Conservation (phyloP, 176 grass and related monocot genomes). For the Ensete ventricosum region DNA sequence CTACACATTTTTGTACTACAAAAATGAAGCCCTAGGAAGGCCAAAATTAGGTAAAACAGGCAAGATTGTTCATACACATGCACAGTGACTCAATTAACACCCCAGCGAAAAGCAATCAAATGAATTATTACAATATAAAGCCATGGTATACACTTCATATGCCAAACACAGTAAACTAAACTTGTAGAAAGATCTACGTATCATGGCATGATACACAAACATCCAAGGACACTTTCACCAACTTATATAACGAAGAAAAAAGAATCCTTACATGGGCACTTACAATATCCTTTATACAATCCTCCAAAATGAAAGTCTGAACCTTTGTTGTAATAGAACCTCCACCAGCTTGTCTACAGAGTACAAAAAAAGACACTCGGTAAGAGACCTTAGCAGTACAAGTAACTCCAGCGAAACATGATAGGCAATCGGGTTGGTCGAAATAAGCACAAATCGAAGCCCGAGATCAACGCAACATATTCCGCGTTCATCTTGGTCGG, state of each 20-base stretch:
- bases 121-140: neutral
- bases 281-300: slow-evolving; percentile 39
- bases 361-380: neutral
- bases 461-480: too few species aligned
- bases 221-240: neutral
- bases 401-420: neutral
- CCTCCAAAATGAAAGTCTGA: slow-evolving; percentile 60
- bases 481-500: too few species aligned
- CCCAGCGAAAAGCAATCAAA: neutral
- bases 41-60: too few species aligned
- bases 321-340: slow-evolving; percentile 55
- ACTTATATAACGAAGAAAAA: neutral
- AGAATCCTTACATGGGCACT: slow-evolving; percentile 8
- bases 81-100: too few species aligned
- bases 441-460: too few species aligned
- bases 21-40: too few species aligned
- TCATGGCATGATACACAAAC: neutral
- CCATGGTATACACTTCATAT: neutral
- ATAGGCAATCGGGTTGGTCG: neutral
- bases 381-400: neutral
- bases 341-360: slow-evolving; percentile 64
- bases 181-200: neutral
- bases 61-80: too few species aligned
- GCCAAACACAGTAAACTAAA: too few species aligned
- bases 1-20: too few species aligned